phyloP scores from a whole-genome alignment of 495 filamentous ascomycete species.

The Aspergillus cavernicola region DNA sequence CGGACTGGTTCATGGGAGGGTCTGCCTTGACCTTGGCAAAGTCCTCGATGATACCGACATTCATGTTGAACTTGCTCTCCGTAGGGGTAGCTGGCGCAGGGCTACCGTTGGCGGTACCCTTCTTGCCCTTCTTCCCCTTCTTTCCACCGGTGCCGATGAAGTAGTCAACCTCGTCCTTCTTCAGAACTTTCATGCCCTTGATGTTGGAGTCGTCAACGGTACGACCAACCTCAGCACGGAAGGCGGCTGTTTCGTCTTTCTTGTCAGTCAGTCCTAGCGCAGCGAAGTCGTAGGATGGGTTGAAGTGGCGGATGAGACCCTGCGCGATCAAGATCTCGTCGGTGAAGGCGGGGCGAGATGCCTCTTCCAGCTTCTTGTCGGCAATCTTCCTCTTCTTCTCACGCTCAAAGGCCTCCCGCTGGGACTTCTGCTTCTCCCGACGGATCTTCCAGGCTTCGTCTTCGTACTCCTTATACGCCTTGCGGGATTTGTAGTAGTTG shows the following conservation, averaged over 20 bases:
- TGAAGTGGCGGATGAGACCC: conserved; percentile 83
- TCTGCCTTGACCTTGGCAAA: conserved; percentile 78
- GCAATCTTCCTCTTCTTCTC: conserved; percentile 80
- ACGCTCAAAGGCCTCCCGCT: conserved; percentile 70
- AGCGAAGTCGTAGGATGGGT: conserved; percentile 69
- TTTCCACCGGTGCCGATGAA: conserved; percentile 76
- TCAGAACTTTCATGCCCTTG: conserved; percentile 71
- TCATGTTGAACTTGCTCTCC: conserved; percentile 74
- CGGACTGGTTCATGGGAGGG: conserved; percentile 77
- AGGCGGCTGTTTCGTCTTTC: conserved; percentile 63
- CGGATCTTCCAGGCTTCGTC: conserved; percentile 67
- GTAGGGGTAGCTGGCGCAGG: conserved; percentile 43
- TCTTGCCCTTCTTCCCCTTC: conserved; percentile 89
- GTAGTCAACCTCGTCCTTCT: conserved; percentile 89
- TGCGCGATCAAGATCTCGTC: conserved; percentile 87
- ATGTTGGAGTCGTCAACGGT: conserved; percentile 73
- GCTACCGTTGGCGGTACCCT: conserved; percentile 51
- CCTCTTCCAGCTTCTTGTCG: conserved; percentile 81
- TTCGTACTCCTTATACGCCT: conserved; percentile 76
- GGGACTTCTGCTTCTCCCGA: conserved; percentile 73
- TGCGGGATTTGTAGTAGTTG: conserved; percentile 70
- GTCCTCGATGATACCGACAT: conserved; percentile 85
- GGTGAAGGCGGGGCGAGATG: conserved; percentile 79
- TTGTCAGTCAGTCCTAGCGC: conserved; percentile 53
- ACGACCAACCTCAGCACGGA: conserved; percentile 73